Evolutionary conservation across 805 yeast genomes (phyloP).

Genomic region (Zygosaccharomyces kombuchaensis): DNA sequence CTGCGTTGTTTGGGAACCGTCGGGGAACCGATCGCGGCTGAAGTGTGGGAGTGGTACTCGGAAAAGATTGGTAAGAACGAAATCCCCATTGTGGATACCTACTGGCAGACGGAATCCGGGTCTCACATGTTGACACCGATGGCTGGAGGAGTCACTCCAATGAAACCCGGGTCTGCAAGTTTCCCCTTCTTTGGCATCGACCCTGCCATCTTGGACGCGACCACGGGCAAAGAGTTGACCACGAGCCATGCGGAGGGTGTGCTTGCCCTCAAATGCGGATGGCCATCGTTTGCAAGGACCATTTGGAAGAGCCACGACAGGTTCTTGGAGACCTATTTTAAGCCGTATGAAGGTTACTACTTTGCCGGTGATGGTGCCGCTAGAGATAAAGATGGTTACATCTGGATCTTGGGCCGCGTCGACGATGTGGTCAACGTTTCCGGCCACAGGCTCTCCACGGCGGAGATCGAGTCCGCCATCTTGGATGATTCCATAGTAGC

Average conservation of each 20-base stretch:
- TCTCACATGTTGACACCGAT: slow-evolving; percentile 74
- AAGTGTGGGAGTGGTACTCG: slow-evolving; percentile 84
- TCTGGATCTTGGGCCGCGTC: slow-evolving; percentile 83
- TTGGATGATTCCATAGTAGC: slow-evolving; percentile 66
- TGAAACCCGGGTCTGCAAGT: slow-evolving; percentile 82
- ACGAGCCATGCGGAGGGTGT: slow-evolving; percentile 80
- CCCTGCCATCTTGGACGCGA: slow-evolving; percentile 69
- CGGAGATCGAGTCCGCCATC: slow-evolving; percentile 81
- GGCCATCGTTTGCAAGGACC: slow-evolving; percentile 87
- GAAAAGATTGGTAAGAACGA: slow-evolving; percentile 65
- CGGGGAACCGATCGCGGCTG: slow-evolving; percentile 84
- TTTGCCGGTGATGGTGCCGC: slow-evolving; percentile 92
- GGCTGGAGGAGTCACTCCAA: slow-evolving; percentile 72
- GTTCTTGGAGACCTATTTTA: slow-evolving; percentile 74
- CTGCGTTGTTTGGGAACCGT: slow-evolving; percentile 74
- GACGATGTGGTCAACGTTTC: slow-evolving; percentile 86
- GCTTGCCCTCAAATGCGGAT: slow-evolving; percentile 60
- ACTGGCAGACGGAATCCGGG: slow-evolving; percentile 89
- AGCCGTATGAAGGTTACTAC: slow-evolving; percentile 76
- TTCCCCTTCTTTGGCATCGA: slow-evolving; percentile 82
- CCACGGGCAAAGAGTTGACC: slow-evolving; percentile 60
- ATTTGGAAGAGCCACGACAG: slow-evolving; percentile 74
- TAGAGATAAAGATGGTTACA: slow-evolving; percentile 76
- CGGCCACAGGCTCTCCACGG: slow-evolving; percentile 84
- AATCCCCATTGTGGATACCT: slow-evolving; percentile 74